These are phyloP conservation scores for Rhinocladiella mackenziei DNA, from an alignment of 2,329 filamentous ascomycete species.

Conservation along the genomic window DNA sequence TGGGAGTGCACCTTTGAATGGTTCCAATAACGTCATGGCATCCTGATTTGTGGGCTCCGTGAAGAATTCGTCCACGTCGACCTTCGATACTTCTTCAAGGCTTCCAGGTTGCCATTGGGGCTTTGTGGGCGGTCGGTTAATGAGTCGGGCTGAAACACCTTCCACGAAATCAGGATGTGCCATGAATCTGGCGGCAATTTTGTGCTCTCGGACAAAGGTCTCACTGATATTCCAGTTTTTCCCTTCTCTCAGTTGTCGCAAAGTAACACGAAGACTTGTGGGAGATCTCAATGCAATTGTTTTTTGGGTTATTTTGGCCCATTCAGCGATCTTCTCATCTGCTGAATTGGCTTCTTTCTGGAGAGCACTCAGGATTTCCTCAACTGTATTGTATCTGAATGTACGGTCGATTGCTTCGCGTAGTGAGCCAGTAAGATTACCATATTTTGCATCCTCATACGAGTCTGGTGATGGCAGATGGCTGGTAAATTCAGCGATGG, in stretches of 20 bases:
- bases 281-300: constrained; percentile 78
- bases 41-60: constrained; percentile 42
- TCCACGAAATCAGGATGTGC: constrained; percentile 83
- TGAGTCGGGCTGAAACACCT: constrained; percentile 77
- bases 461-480: constrained; percentile 64
- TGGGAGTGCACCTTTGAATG: constrained; percentile 15
- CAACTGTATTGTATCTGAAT: constrained; percentile 64
- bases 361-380: constrained; percentile 67
- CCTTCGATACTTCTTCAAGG: constrained; percentile 61
- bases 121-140: constrained; percentile 61
- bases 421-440: constrained; percentile 61
- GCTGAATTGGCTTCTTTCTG: constrained; percentile 42
- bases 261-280: constrained; percentile 77
- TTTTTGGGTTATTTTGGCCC: constrained; percentile 73
- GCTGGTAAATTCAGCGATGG: constrained; percentile 86
- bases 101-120: constrained; percentile 74
- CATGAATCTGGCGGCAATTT: constrained; percentile 87
- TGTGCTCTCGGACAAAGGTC: constrained; percentile 80
- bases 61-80: constrained; percentile 68
- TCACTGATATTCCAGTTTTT: constrained; percentile 73
- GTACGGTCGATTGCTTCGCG: constrained; percentile 81
- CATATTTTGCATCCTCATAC: constrained; percentile 47
- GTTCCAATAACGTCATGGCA: constrained; percentile 59
- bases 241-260: constrained; percentile 76
- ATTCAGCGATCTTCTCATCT: constrained; percentile 57